These are phyloP conservation scores for Penicillium sp. DNA, from an alignment of 2,329 filamentous ascomycete species.

Conservation along the genomic window DNA sequence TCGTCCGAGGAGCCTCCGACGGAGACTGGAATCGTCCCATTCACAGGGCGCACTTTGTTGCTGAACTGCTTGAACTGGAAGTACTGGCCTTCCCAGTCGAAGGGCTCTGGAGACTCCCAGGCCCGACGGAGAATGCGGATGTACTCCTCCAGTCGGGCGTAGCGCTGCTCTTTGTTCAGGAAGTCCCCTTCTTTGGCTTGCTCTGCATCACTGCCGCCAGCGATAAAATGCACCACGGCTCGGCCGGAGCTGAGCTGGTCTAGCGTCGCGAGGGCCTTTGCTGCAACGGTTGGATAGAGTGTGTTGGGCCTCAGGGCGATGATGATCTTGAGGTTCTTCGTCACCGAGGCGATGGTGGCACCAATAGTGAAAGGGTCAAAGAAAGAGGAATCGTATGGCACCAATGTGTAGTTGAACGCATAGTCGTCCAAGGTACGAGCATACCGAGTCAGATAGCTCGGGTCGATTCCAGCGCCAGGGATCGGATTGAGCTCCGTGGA, in stretches of 20 bases:
- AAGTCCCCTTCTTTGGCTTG: conserved; percentile 62
- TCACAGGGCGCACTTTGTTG: conserved; percentile 54
- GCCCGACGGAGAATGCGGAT: conserved; percentile 59
- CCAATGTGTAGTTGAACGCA: conserved; percentile 60
- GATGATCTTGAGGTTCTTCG: conserved; percentile 60
- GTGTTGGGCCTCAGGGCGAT: conserved; percentile 63
- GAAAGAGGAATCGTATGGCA: conserved; percentile 57
- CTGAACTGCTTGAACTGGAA: conserved; percentile 60
- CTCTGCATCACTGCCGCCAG: conserved; percentile 59
- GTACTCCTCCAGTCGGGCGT: conserved; percentile 59
- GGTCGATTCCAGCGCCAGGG: conserved; percentile 53
- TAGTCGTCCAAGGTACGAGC: conserved; percentile 46
- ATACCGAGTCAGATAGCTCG: conserved; percentile 18
- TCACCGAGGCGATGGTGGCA: conserved; percentile 56
- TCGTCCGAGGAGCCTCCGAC: conserved; percentile 60
- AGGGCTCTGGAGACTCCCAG: conserved; percentile 56
- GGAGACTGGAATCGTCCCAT: conserved; percentile 56
- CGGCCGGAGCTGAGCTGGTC: conserved; percentile 59
- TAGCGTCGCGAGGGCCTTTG: conserved; percentile 60
- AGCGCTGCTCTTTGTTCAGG: conserved; percentile 56
- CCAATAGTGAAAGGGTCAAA: conserved; percentile 60
- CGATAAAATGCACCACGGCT: conserved; percentile 62
- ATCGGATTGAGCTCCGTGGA: conserved; percentile 57
- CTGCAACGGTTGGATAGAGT: conserved; percentile 60
- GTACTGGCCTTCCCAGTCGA: conserved; percentile 61